Base-by-base conservation (phyloP, 2,329 filamentous ascomycete species). In the Aspergillus quadricinctus region DNA sequence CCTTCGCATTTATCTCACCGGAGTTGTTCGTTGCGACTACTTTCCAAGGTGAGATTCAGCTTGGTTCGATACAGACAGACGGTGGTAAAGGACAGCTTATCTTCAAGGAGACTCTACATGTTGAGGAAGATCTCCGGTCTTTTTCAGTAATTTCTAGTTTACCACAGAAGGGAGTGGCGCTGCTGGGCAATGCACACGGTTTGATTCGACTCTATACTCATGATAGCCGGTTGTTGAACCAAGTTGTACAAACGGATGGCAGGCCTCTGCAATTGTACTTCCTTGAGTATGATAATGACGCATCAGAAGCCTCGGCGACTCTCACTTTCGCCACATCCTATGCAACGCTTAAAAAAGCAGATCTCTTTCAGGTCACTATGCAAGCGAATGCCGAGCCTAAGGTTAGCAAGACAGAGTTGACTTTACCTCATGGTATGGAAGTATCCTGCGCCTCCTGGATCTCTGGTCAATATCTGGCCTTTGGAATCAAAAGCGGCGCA, bases 401-500 rank as follows among this genome's bases (percentile, higher is more conserved):
- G 65, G 54, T 67, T 28, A 54, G 65, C 21, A 61, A 28, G 14
- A 50, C 57, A 48, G 59, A 59, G 8, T 55, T 75, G 56, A 49
- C 57, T 66, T 31, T 78, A 5, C 77, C 79, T 4, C 62, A 74
- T 2, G 75, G 73, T 4, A 83, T 84, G 53, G 67, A 77, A 2
- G 76, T 85, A 14, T 83, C 82, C 19, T 81, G 80, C 59, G 80
- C 80, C 54, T 68, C 69, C 19, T 65, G 75, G 40, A 57, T 77
- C 1, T 57, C 56, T 3, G 53, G 60, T 11, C 64, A 71, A 9
- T 72, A 71, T 54, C 64, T 82, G n/a, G 61, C 81, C 1, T 57
- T 87, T 8, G 86, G 85, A 1, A 84, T 82, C 40, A 78, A 83
- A 58, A 74, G 73, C 52, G 85, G 86, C 3, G 74, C 75, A 1